phyloP scores from a whole-genome alignment of 2,329 filamentous ascomycete species.

The Xylariomycetidae sp. region DNA sequence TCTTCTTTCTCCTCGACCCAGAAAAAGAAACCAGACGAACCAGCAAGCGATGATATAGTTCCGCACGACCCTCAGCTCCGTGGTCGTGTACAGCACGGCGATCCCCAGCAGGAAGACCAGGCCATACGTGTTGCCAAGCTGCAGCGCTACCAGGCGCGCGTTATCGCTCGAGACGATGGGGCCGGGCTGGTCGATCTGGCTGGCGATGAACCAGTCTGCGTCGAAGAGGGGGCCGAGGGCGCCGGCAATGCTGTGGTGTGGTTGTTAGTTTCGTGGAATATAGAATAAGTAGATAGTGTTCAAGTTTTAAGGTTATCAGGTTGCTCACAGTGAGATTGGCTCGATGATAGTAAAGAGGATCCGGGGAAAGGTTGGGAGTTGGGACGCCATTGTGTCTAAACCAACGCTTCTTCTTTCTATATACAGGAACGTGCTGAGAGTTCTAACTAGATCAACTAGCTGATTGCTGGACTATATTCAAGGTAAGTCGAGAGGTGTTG shows the following conservation, averaged over 20 bases:
- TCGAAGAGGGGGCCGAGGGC: constrained; percentile 49
- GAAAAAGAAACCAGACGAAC: constrained; percentile 20
- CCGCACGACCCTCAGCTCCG: constrained; percentile 58
- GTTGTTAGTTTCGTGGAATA: constrained; percentile 4
- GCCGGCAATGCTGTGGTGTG: constrained; percentile 48
- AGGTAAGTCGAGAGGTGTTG: too few relatives aligned
- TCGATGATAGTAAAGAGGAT: constrained; percentile 63
- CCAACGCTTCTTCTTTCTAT: too few relatives aligned
- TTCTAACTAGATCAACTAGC: too few relatives aligned
- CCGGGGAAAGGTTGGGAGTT: constrained; percentile 58
- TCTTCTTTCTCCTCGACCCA: background rate
- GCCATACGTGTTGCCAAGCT: constrained; percentile 66
- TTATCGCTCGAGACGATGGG: constrained; percentile 34
- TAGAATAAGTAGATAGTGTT: background rate
- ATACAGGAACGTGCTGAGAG: too few relatives aligned
- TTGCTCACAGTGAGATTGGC: constrained; percentile 58
- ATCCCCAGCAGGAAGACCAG: constrained; percentile 59
- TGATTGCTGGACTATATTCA: too few relatives aligned
- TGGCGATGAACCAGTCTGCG: constrained; percentile 56
- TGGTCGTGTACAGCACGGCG: constrained; percentile 57
- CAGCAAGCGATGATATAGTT: constrained; percentile 62
- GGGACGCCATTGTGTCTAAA: constrained; percentile 51
- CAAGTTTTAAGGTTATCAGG: background rate
- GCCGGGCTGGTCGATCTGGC: constrained; percentile 46
- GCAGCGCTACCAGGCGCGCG: constrained; percentile 53